Evolutionary conservation across 495 filamentous ascomycete genomes (phyloP).

Genomic region (Penicillium dipodomyicola): DNA sequence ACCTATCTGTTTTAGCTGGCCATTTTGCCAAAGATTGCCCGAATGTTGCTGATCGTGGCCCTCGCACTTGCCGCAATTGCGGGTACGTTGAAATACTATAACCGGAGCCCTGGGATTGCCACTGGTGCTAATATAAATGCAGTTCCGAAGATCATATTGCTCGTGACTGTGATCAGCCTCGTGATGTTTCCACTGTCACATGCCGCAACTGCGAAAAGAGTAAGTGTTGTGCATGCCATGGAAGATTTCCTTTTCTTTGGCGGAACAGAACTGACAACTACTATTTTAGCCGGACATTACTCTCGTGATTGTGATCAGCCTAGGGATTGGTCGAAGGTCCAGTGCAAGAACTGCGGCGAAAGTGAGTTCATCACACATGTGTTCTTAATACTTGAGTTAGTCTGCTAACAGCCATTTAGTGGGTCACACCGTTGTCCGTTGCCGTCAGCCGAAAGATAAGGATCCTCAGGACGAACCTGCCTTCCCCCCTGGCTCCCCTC

Average conservation of each 20-base stretch:
- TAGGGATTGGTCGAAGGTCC: slow-evolving; percentile 69
- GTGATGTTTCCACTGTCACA: slow-evolving; percentile 45
- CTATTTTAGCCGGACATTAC: slow-evolving; percentile 59
- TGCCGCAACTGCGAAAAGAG: slow-evolving; percentile 72
- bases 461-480: slow-evolving; percentile 17
- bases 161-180: slow-evolving; percentile 55
- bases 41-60: slow-evolving; percentile 40
- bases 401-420: slow-evolving; percentile 38
- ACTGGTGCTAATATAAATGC: slow-evolving; percentile 21
- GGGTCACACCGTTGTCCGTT: slow-evolving; percentile 66
- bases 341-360: slow-evolving; percentile 74
- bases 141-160: slow-evolving; percentile 53
- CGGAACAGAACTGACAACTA: background rate
- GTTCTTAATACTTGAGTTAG: background rate
- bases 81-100: slow-evolving; percentile 37
- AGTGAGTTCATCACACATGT: slow-evolving; percentile 41
- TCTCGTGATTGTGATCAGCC: slow-evolving; percentile 73
- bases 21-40: slow-evolving; percentile 87
- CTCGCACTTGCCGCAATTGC: slow-evolving; percentile 63
- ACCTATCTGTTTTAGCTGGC: slow-evolving; percentile 52
- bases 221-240: slow-evolving; percentile 18
- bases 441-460: slow-evolving; percentile 40
- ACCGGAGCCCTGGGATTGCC: background rate
- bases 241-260: background rate
- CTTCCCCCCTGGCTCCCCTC: background rate